A percentile compares a stretch with the other conserved stretches of the same genome.
phyloP scores from a whole-genome alignment of 495 filamentous ascomycete species.

The Penicillium canariense region DNA sequence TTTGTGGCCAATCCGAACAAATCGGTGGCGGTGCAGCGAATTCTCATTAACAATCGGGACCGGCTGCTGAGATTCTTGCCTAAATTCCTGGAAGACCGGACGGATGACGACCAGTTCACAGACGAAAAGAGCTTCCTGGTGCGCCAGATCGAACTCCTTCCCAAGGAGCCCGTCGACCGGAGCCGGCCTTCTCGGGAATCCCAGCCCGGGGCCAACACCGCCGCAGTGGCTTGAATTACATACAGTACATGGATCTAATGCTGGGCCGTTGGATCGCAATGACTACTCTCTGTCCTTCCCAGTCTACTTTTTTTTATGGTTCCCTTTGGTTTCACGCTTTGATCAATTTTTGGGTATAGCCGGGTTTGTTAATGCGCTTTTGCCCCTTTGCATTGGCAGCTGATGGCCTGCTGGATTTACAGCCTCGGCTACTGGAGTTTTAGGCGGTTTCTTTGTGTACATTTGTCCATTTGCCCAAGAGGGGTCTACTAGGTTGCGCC shows the following conservation, averaged over 20 bases:
- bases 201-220: constrained; percentile 35
- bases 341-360: constrained; percentile 8
- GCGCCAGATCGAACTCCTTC: constrained; percentile 84
- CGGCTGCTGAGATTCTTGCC: constrained; percentile 84
- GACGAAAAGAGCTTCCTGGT: constrained; percentile 97
- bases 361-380: constrained; percentile 4
- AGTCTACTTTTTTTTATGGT: not conserved
- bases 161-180: constrained; percentile 60
- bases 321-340: constrained; percentile 7
- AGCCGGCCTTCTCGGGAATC: constrained; percentile 32
- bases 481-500: not conserved
- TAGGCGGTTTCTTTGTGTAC: constrained; percentile 16
- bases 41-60: constrained; percentile 92
- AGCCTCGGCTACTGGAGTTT: constrained; percentile 22
- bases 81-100: constrained; percentile 89
- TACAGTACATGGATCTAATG: constrained; percentile 4
- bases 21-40: constrained; percentile 87
- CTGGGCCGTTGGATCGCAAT: constrained; percentile 17
- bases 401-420: constrained; percentile 15
- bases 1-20: constrained; percentile 99
- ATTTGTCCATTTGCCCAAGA: not conserved
- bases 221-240: constrained; percentile 32
- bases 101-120: constrained; percentile 97
- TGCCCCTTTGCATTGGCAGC: constrained; percentile 22
- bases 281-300: constrained; percentile 1